Evolutionary conservation across 2,329 filamentous ascomycete species (phyloP), one percentile per base, ranked within the genome.

Genomic region (Fusarium ramigenum): DNA sequence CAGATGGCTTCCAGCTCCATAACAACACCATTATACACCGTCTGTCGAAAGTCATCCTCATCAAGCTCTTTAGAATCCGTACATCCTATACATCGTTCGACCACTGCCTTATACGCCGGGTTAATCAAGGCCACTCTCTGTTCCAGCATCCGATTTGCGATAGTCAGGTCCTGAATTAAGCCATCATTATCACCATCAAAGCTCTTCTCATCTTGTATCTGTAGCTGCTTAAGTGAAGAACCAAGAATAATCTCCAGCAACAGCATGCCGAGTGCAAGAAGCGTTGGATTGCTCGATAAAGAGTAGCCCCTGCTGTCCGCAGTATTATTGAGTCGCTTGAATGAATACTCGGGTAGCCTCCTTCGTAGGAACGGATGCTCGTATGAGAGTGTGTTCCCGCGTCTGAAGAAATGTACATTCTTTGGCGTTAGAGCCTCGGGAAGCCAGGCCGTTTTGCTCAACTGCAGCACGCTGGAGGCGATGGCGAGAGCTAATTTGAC

Each of bases 301-400:
- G 11, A 19, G 7, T 19, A 25, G 11, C 11, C 16, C 11, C 2
- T 19, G 23, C 5, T 25, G 7, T 44, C 11, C 5, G 7, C 0
- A 0, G 23, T 6, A 1, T 9, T 6, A 0, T 7, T 4, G 8
- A 25, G 23, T 23, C 11, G 7, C 7, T 19, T 44, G 0, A 9
- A 0, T 14, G 43, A 9, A 9, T 1, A 6, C 11, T 44, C 43
- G 0, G 43, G 23, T 3, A 44, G 4, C 4, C 23, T 44, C 18
- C 43, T 46, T 11, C 14, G 43, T 28, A 46, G 1, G 23, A 46
- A 46, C 1, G 43, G 43, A 15, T 46, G 23, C 4, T 46, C 18
- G 11, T 46, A 46, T 0, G 43, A 46, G 1, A 46, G 43, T 8
- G 18, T 28, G 11, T 28, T 4, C 0, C 43, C 43, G 0, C 43